These are phyloP conservation scores for Przewalskia tangutica DNA, from an alignment of 257 asterid genomes.

Conservation along the genomic window DNA sequence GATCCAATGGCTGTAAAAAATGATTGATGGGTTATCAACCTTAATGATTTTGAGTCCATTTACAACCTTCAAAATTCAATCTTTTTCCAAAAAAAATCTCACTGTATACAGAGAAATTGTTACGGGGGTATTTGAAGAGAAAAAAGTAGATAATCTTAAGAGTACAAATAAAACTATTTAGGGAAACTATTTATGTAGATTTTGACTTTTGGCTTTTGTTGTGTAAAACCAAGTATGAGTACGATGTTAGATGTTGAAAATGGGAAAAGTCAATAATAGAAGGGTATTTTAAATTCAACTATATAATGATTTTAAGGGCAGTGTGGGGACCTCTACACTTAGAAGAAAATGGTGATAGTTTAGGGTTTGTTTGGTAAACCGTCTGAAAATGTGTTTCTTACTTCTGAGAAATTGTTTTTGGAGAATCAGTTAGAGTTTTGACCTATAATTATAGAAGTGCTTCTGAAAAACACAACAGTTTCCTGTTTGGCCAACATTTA, in stretches of 20 bases:
- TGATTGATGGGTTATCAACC: slow-evolving; percentile 85
- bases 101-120: too few species aligned
- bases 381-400: too few species aligned
- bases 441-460: too few species aligned
- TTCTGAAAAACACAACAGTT: too few species aligned
- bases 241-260: background rate
- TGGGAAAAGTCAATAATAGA: background rate
- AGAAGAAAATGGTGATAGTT: background rate
- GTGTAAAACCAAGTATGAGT: background rate
- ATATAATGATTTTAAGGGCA: background rate
- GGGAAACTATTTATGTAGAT: too few species aligned
- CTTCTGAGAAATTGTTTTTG: too few species aligned
- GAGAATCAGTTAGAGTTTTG: too few species aligned
- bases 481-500: too few species aligned
- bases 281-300: background rate
- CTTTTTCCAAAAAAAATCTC: too few species aligned
- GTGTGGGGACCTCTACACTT: background rate
- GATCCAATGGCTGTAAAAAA: slow-evolving; percentile 70
- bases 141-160: background rate
- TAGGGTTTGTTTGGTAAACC: too few species aligned
- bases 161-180: background rate
- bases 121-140: background rate
- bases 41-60: slow-evolving; percentile 72
- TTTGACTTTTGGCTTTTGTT: too few species aligned
- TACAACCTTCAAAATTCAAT: too few species aligned